A percentile compares a stretch with the other conserved stretches of the same genome.
These are phyloP conservation scores for Paramecium pentaurelia DNA, from an alignment of 73 alveolate species.

Conservation along the genomic window DNA sequence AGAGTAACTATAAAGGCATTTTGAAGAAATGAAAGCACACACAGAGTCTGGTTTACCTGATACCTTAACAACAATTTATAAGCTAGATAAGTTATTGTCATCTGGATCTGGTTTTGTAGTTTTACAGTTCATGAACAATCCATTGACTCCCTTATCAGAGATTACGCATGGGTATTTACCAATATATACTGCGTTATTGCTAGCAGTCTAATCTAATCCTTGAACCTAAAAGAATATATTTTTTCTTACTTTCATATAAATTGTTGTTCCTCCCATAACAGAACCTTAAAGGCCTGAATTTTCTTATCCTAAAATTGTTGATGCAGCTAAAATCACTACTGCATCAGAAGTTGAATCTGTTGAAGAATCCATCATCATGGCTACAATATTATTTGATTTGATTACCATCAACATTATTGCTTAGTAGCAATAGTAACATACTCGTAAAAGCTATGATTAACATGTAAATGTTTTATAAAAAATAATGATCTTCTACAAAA, in stretches of 20 bases:
- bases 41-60: slow-evolving; percentile 34
- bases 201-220: slow-evolving; percentile 46
- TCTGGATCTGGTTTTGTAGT: slow-evolving; percentile 49
- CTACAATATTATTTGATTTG: not conserved
- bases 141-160: slow-evolving; percentile 62
- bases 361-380: not conserved
- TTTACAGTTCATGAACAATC: slow-evolving; percentile 48
- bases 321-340: not conserved
- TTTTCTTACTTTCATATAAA: not conserved
- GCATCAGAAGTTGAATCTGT: not conserved
- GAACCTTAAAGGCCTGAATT: not conserved
- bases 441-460: not conserved
- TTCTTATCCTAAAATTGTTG: not conserved
- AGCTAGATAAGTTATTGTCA: slow-evolving; percentile 2
- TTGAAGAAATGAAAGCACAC: not conserved
- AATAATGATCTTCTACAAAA: slow-evolving; percentile 10
- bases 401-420: not conserved
- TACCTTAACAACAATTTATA: slow-evolving; percentile 37
- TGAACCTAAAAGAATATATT: not conserved
- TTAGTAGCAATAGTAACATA: not conserved
- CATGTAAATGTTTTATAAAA: not conserved
- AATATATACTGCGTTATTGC: slow-evolving; percentile 48
- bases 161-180: slow-evolving; percentile 53
- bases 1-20: slow-evolving; percentile 16
- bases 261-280: not conserved